phyloP scores from a whole-genome alignment of 1,284 basidiomycete genomes.

The Ganoderma meredithae region DNA sequence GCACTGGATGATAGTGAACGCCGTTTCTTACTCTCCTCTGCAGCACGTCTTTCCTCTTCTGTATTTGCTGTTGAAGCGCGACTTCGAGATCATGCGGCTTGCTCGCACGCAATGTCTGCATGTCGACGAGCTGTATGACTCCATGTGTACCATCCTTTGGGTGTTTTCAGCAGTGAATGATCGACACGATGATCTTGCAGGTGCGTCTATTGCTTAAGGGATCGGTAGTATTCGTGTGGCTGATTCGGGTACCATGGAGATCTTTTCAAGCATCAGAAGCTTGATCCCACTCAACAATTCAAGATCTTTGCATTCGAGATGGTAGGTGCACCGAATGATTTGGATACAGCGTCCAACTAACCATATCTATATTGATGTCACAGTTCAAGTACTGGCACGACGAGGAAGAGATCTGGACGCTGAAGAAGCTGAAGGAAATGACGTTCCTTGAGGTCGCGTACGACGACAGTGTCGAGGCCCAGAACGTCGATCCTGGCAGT shows the following conservation, averaged over 20 bases:
- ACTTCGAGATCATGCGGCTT: slow-evolving; percentile 35
- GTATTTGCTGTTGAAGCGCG: slow-evolving; percentile 36
- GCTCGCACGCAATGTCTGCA: slow-evolving; percentile 31
- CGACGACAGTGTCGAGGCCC: slow-evolving; percentile 5
- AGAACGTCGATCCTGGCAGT: neutral
- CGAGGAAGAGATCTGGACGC: neutral
- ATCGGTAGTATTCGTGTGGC: neutral
- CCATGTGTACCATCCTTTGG: slow-evolving; percentile 14
- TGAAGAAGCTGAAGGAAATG: slow-evolving; percentile 11
- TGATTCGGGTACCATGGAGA: slow-evolving; percentile 15
- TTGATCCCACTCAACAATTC: slow-evolving; percentile 31
- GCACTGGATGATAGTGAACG: too few species aligned
- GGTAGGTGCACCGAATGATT: slow-evolving; percentile 17
- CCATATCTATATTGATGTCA: too few species aligned
- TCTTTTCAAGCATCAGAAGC: slow-evolving; percentile 35
- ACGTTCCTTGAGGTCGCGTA: slow-evolving; percentile 10
- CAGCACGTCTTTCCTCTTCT: slow-evolving; percentile 38
- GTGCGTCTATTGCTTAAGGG: neutral
- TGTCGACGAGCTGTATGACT: slow-evolving; percentile 28
- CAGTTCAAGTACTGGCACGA: slow-evolving; percentile 3
- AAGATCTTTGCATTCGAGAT: slow-evolving; percentile 33
- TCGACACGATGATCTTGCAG: neutral
- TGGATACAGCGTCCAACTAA: neutral
- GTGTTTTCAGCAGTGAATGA: slow-evolving; percentile 19
- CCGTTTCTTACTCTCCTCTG: neutral